Percentiles rank a stretch among this genome's conserved stretches.
These are phyloP conservation scores for Yarrowia sp. DNA, from an alignment of 805 yeast species.

Conservation along the genomic window DNA sequence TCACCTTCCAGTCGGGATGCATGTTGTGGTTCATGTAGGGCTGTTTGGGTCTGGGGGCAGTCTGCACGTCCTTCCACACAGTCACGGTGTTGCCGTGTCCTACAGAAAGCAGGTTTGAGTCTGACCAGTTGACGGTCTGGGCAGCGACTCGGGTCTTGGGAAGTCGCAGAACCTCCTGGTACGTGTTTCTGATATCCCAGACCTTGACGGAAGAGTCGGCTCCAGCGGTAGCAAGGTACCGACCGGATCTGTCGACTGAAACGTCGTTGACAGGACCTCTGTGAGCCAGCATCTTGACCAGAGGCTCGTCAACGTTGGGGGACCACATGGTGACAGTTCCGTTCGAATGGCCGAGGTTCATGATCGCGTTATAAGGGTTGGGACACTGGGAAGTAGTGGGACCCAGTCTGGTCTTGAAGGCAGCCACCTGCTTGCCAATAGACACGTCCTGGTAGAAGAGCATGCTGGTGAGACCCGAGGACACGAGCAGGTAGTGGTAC, in stretches of 20 bases:
- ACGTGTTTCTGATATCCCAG: constrained; percentile 91
- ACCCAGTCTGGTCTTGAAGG: constrained; percentile 84
- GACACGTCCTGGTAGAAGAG: constrained; percentile 94
- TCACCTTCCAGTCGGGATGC: constrained; percentile 76
- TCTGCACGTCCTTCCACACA: constrained; percentile 82
- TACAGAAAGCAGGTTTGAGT: constrained; percentile 84
- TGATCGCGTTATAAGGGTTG: constrained; percentile 94
- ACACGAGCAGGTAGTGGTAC: constrained; percentile 84
- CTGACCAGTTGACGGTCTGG: constrained; percentile 77
- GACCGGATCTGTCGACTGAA: constrained; percentile 89
- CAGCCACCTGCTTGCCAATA: constrained; percentile 86
- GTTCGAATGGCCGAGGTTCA: constrained; percentile 90
- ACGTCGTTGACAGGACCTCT: constrained; percentile 87
- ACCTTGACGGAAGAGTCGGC: constrained; percentile 83
- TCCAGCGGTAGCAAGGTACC: constrained; percentile 92
- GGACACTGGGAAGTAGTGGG: constrained; percentile 88
- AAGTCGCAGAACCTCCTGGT: constrained; percentile 68
- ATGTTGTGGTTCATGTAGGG: constrained; percentile 90
- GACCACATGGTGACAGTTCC: constrained; percentile 95
- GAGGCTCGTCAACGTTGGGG: constrained; percentile 83
- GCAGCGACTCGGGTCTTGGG: constrained; percentile 87
- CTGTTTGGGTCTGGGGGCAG: constrained; percentile 51
- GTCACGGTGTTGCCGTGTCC: constrained; percentile 97
- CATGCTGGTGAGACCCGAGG: constrained; percentile 89
- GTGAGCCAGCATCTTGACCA: constrained; percentile 79